Evolutionary conservation across 2,329 filamentous ascomycete genomes (phyloP), one percentile per base, ranked within the genome.

Genomic region (Teratosphaeria destructans): DNA sequence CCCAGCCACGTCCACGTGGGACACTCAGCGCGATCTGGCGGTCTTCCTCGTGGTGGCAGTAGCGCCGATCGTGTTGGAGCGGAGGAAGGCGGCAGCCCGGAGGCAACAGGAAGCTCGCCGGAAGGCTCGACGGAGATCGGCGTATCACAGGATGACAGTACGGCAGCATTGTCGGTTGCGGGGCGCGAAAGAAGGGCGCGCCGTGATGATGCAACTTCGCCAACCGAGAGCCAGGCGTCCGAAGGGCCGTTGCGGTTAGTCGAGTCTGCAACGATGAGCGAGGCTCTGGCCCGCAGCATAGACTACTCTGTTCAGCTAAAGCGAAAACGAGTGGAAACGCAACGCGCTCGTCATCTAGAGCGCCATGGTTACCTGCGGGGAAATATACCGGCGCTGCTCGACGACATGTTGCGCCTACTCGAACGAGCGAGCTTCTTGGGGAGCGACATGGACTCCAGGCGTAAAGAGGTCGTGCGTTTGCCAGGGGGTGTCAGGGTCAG

Each of bases 391-490:
- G 43, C 43, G 8, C 16, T 49, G 23, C 68, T 65, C 65, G 62
- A 37, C 8, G 58, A 57, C 1, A 59, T 63, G 1, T 54, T 67
- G 14, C 32, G 35, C 6, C 26, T 65, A 19, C 61, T 69, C 11
- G 62, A 66, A 8, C 49, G 63, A 8, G 43, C 56, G 3, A 68
- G 63, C 6, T 58, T 62, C 8, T 27, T 35, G 2, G 61, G 61
- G 2, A 29, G 37, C 1, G 56, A 62, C 14, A 49, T 57, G 10
- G 61, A 64, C 52, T 59, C 57, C 8, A 65, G 63, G n/a, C 62
- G 61, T 16, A 54, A 60, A n/a, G 67, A 68, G 52, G 63, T 57
- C 5, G 62, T 68, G 10, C 61, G 56, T 4, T 52, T 70, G 35
- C 67, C 67, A 3, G 49, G 58, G 3, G 63, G 62, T 7, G 57